Evolutionary conservation across 1,284 basidiomycete genomes (phyloP).

Genomic region (Cryptococcus sp.): DNA sequence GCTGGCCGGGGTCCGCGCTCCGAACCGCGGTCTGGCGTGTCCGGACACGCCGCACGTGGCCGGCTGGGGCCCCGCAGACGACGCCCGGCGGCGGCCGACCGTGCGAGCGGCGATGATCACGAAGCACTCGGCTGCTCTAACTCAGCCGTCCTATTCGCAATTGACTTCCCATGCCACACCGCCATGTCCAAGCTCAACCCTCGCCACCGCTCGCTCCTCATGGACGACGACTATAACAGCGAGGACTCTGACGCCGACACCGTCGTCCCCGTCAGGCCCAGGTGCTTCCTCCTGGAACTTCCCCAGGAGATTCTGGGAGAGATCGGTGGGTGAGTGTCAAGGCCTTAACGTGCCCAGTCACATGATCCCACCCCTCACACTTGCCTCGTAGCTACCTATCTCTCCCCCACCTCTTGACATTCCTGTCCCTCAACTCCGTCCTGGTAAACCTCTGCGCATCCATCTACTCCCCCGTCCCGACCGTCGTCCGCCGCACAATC

Average conservation of each 20-base stretch:
- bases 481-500: conserved; percentile 21
- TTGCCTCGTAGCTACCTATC: conserved; percentile 26
- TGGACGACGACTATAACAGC: no score
- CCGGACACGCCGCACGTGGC: no score
- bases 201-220: conserved; percentile 1
- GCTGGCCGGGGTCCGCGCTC: no score
- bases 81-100: no score
- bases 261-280: no score
- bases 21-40: no score
- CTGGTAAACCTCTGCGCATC: conserved; percentile 32
- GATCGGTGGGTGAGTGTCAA: conserved; percentile 31
- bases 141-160: no score
- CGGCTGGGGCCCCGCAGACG: no score
- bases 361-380: neutral
- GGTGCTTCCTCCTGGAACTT: conserved; percentile 28
- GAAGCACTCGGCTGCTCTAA: no score
- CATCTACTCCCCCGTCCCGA: conserved; percentile 36
- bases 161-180: neutral
- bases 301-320: conserved; percentile 39
- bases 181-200: conserved; percentile 7
- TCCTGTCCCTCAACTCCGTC: conserved; percentile 32
- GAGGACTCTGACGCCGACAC: no score
- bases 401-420: conserved; percentile 28
- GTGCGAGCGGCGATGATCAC: no score
- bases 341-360: no score